Evolutionary conservation across 768 basidiomycete species (phyloP).

Genomic region (Xerocomus brunneocitrinus): DNA sequence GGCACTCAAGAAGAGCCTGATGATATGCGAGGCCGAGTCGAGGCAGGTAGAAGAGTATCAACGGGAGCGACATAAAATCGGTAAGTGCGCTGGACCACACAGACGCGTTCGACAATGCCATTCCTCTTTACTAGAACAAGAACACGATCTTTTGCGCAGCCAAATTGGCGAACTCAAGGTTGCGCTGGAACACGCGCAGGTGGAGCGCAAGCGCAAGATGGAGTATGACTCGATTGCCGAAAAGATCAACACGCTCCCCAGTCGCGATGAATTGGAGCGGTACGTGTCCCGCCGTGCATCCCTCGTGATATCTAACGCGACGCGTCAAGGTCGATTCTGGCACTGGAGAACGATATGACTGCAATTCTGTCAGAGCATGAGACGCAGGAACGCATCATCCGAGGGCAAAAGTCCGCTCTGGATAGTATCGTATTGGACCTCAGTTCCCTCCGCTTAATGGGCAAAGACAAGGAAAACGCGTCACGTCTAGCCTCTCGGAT

Average conservation of each 20-base stretch:
- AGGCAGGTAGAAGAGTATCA: conserved; percentile 85
- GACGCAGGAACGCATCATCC: conserved; percentile 60
- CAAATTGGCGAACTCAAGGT: conserved; percentile 79
- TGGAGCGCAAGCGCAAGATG: conserved; percentile 71
- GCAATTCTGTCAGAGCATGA: conserved; percentile 74
- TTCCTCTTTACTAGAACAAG: conserved; percentile 46
- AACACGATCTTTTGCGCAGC: conserved; percentile 58
- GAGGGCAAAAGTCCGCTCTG: conserved; percentile 63
- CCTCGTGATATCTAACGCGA: not conserved
- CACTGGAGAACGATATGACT: conserved; percentile 73
- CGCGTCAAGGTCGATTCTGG: conserved; percentile 54
- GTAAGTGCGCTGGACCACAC: conserved; percentile 38
- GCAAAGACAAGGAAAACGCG: conserved; percentile 57
- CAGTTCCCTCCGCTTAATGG: conserved; percentile 56
- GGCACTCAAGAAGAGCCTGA: conserved; percentile 67
- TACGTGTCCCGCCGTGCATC: conserved; percentile 37
- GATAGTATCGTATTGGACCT: conserved; percentile 63
- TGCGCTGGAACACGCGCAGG: conserved; percentile 73
- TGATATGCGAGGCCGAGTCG: conserved; percentile 83
- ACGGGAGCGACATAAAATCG: conserved; percentile 64
- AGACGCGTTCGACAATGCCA: no score
- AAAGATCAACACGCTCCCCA: conserved; percentile 74
- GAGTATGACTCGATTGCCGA: conserved; percentile 84
- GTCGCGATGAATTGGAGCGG: conserved; percentile 72
- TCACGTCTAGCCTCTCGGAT: conserved; percentile 39